phyloP scores from a whole-genome alignment of 805 yeast genomes.

The Suhomyces vadensis region DNA sequence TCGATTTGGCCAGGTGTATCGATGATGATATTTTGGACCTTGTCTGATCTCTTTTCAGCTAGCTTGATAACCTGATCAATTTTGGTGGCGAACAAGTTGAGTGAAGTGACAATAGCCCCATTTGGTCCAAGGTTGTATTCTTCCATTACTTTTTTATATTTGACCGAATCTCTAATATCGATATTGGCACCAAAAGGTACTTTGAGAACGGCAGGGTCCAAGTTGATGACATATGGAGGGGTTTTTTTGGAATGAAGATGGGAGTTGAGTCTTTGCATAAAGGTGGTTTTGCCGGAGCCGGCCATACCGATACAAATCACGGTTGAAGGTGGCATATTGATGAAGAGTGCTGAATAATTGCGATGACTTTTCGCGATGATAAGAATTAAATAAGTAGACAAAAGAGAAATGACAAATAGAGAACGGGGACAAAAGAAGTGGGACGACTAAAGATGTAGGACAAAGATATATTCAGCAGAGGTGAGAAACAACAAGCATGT shows the following conservation, averaged over 20 bases:
- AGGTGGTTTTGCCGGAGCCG: constrained; percentile 91
- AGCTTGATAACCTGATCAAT: constrained; percentile 90
- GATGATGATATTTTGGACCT: constrained; percentile 68
- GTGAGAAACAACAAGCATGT: too few relatives aligned
- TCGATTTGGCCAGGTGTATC: constrained; percentile 99
- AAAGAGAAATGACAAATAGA: too few relatives aligned
- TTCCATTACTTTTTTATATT: constrained; percentile 95
- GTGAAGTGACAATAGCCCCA: constrained; percentile 95
- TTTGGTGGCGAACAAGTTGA: constrained; percentile 89
- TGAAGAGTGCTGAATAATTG: constrained; percentile 3
- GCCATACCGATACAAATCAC: constrained; percentile 56
- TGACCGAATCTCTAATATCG: constrained; percentile 94
- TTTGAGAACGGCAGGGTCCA: constrained; percentile 94
- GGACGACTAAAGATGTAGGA: too few relatives aligned
- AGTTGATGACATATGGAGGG: constrained; percentile 88
- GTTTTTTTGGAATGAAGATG: constrained; percentile 71
- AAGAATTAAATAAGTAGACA: too few relatives aligned
- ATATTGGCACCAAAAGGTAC: constrained; percentile 94
- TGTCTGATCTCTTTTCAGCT: constrained; percentile 71
- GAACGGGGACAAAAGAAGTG: too few relatives aligned
- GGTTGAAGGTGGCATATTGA: constrained; percentile 37
- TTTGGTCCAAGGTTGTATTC: constrained; percentile 94
- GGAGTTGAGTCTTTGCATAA: constrained; percentile 90
- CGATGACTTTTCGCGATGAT: constrained; percentile 2
- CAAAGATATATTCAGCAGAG: too few relatives aligned